Conservation (phyloP, 208 protist genomes). For the Vickermania spadyakhi region DNA sequence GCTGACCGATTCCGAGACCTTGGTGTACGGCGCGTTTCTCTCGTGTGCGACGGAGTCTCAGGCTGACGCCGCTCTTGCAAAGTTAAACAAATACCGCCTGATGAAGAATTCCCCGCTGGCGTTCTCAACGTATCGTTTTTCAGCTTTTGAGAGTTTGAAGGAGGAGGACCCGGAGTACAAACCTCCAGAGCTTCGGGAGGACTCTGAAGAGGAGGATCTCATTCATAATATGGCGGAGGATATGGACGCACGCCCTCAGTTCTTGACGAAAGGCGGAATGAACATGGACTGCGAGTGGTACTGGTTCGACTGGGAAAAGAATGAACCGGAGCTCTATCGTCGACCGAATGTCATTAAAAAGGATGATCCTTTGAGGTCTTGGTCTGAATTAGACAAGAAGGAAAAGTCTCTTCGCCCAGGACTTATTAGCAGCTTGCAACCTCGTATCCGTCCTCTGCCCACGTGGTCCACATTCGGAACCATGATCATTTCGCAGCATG, state of each 20-base stretch:
- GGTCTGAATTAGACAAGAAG: slow-evolving; percentile 74
- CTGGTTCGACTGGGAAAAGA: slow-evolving; percentile 78
- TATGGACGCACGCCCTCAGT: slow-evolving; percentile 70
- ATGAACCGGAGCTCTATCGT: slow-evolving; percentile 62
- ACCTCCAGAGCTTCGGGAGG: slow-evolving; percentile 33
- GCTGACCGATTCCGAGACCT: slow-evolving; percentile 41
- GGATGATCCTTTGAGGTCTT: slow-evolving; percentile 54
- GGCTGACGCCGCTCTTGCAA: slow-evolving; percentile 72
- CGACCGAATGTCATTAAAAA: slow-evolving; percentile 44
- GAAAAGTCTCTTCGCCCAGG: slow-evolving; percentile 46
- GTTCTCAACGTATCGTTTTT: slow-evolving; percentile 77
- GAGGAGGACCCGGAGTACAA: slow-evolving; percentile 55
- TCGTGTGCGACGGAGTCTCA: slow-evolving; percentile 50
- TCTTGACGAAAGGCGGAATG: slow-evolving; percentile 67
- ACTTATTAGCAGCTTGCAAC: slow-evolving; percentile 54
- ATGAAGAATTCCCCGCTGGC: slow-evolving; percentile 52
- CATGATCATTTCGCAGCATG: slow-evolving; percentile 74
- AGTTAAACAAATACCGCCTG: slow-evolving; percentile 74
- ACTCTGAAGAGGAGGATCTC: slow-evolving; percentile 59
- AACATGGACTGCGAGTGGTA: slow-evolving; percentile 74
- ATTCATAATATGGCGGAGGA: slow-evolving; percentile 81
- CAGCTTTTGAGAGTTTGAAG: slow-evolving; percentile 39
- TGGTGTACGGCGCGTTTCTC: slow-evolving; percentile 73
- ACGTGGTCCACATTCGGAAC: slow-evolving; percentile 81
- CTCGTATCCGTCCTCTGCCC: slow-evolving; percentile 57